phyloP scores from a whole-genome alignment of 306 rosid species.

The Fragaria iinumae region DNA sequence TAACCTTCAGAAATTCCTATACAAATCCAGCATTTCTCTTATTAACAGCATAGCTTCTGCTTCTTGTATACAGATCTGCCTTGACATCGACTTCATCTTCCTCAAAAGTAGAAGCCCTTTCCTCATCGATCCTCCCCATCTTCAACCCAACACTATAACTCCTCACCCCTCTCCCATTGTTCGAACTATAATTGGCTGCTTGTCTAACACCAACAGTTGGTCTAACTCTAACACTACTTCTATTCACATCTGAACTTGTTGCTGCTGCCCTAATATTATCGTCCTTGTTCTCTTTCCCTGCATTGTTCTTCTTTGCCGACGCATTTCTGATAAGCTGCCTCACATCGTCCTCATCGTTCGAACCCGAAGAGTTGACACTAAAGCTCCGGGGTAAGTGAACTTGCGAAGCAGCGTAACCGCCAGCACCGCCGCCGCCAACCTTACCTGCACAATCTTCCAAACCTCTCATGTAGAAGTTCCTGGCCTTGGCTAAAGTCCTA shows the following conservation, averaged over 20 bases:
- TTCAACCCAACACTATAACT: conserved; percentile 37
- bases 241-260: conserved; percentile 1
- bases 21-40: conserved; percentile 9
- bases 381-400: conserved; percentile 22
- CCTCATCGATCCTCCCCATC: conserved; percentile 54
- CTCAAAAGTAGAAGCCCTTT: conserved; percentile 44
- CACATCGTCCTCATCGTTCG: conserved; percentile 6
- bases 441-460: conserved; percentile 37
- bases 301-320: conserved; percentile 4
- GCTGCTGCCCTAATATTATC: background rate
- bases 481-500: conserved; percentile 41
- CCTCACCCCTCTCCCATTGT: conserved; percentile 29
- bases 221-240: conserved; percentile 18
- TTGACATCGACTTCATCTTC: conserved; percentile 27
- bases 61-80: conserved; percentile 31
- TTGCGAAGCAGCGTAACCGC: background rate
- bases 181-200: background rate
- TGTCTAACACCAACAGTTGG: background rate
- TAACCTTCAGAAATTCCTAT: background rate
- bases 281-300: background rate
- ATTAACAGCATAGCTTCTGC: conserved; percentile 22
- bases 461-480: conserved; percentile 38
- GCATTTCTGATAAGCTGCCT: conserved; percentile 9
- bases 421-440: conserved; percentile 7
- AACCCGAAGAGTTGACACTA: conserved; percentile 9